Conservation (phyloP, 108 stramenopile genomes). For the Nitzschia sp. region DNA sequence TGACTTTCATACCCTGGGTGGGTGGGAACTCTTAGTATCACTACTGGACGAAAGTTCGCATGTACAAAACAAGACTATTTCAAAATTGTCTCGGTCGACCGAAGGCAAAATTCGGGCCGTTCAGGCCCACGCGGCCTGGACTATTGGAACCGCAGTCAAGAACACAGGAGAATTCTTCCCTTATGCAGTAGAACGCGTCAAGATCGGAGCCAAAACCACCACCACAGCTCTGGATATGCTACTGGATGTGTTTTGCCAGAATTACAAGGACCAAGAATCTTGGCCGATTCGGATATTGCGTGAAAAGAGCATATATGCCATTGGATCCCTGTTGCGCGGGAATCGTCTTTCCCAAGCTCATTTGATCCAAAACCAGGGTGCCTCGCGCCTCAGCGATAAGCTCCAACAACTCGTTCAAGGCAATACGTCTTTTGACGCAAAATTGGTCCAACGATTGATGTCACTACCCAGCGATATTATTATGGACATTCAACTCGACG, state of each 20-base stretch:
- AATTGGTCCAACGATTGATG: slow-evolving; percentile 52
- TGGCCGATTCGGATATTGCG: slow-evolving; percentile 19
- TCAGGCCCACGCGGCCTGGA: slow-evolving; percentile 81
- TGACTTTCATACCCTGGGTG: slow-evolving; percentile 93
- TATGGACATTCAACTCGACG: slow-evolving; percentile 53
- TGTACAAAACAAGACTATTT: slow-evolving; percentile 26
- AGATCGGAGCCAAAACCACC: slow-evolving; percentile 1
- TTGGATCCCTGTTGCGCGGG: slow-evolving; percentile 75
- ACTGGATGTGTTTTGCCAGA: slow-evolving; percentile 33
- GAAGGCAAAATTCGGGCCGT: slow-evolving; percentile 46
- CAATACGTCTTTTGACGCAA: slow-evolving; percentile 24
- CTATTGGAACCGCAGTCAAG: slow-evolving; percentile 91
- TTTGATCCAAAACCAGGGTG: slow-evolving; percentile 44
- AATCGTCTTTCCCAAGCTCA: slow-evolving; percentile 64
- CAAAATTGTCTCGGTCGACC: slow-evolving; percentile 7
- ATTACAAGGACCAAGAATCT: slow-evolving; percentile 19
- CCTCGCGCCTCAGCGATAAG: slow-evolving; percentile 30
- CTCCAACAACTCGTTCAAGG: slow-evolving; percentile 1
- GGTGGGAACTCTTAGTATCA: slow-evolving; percentile 78
- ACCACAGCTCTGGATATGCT: slow-evolving; percentile 36
- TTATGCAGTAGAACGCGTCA: slow-evolving; percentile 75
- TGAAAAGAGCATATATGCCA: slow-evolving; percentile 58
- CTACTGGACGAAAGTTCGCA: slow-evolving; percentile 64
- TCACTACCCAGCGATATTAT: slow-evolving; percentile 61
- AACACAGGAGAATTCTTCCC: slow-evolving; percentile 84